phyloP scores from a whole-genome alignment of 352 stramenopile species.

The Lagenidium giganteum region DNA sequence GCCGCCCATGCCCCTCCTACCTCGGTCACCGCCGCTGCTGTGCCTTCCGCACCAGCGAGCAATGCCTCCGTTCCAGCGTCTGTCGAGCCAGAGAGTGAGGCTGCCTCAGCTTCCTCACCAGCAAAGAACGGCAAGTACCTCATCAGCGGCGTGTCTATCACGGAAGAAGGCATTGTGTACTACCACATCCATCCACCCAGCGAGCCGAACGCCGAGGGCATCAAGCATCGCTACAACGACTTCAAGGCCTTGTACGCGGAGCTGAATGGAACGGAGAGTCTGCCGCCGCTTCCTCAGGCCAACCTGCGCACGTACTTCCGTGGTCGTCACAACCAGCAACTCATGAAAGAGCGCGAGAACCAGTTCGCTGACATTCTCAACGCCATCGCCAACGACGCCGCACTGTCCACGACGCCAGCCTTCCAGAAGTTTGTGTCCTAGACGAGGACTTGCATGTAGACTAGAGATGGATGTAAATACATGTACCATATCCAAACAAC shows the following conservation, averaged over 20 bases:
- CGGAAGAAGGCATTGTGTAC: constrained; percentile 56
- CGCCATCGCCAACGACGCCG: constrained; percentile 43
- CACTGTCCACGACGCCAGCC: constrained; percentile 30
- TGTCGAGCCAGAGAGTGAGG: constrained; percentile 13
- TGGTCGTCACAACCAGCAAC: constrained; percentile 47
- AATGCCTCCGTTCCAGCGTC: too few species aligned
- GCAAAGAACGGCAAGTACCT: constrained; percentile 6
- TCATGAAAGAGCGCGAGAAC: constrained; percentile 59
- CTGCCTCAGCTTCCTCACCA: background rate
- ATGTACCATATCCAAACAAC: constrained; percentile 8
- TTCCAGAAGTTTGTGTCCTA: constrained; percentile 56
- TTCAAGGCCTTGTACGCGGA: constrained; percentile 67
- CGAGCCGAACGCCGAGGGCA: constrained; percentile 18
- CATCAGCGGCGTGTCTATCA: constrained; percentile 57
- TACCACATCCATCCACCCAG: too few species aligned
- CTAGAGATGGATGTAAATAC: too few species aligned
- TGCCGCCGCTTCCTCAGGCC: constrained; percentile 51
- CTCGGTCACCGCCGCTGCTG: background rate
- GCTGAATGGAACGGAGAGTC: constrained; percentile 20
- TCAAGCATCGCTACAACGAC: constrained; percentile 81
- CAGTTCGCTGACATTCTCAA: constrained; percentile 66
- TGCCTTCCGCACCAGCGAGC: too few species aligned
- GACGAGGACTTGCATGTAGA: too few species aligned
- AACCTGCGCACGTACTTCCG: constrained; percentile 43
- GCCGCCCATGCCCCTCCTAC: background rate